Evolutionary conservation across 352 stramenopile species (phyloP).

Genomic region (Phytophthora melonis): DNA sequence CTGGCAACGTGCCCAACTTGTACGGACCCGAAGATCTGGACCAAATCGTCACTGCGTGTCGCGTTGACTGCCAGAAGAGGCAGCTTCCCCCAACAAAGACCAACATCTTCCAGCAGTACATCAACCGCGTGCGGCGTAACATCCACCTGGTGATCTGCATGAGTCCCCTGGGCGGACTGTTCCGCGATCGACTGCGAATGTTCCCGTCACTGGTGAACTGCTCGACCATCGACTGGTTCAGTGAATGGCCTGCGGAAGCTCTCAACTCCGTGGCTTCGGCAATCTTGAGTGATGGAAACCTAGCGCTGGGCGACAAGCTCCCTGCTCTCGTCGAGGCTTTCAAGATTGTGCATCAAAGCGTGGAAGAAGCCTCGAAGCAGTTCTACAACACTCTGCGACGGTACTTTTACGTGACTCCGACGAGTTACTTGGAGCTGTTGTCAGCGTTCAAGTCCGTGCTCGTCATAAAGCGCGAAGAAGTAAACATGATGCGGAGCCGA

Average conservation of each 20-base stretch:
- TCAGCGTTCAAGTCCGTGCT: slow-evolving; percentile 93
- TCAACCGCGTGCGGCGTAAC: slow-evolving; percentile 92
- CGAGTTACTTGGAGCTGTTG: slow-evolving; percentile 93
- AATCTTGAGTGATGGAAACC: slow-evolving; percentile 84
- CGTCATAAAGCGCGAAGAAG: slow-evolving; percentile 90
- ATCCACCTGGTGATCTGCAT: slow-evolving; percentile 93
- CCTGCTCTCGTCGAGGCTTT: slow-evolving; percentile 75
- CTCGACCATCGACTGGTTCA: slow-evolving; percentile 92
- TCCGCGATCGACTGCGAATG: slow-evolving; percentile 86
- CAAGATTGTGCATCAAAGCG: slow-evolving; percentile 91
- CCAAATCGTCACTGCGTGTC: slow-evolving; percentile 90
- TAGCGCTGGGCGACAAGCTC: slow-evolving; percentile 70
- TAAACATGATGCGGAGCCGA: slow-evolving; percentile 86
- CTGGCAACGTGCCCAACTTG: slow-evolving; percentile 95
- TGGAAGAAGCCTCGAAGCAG: slow-evolving; percentile 85
- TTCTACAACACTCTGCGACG: slow-evolving; percentile 89
- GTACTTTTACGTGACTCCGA: slow-evolving; percentile 95
- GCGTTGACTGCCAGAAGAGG: slow-evolving; percentile 93
- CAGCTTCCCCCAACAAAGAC: slow-evolving; percentile 93
- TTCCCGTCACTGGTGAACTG: slow-evolving; percentile 91
- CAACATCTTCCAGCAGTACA: slow-evolving; percentile 96
- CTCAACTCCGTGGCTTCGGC: slow-evolving; percentile 86
- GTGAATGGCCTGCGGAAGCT: slow-evolving; percentile 87
- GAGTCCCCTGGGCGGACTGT: slow-evolving; percentile 82
- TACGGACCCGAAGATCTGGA: slow-evolving; percentile 94